These are phyloP conservation scores for Cryphonectria carpinicola DNA, from an alignment of 2,329 filamentous ascomycete species.

Conservation along the genomic window DNA sequence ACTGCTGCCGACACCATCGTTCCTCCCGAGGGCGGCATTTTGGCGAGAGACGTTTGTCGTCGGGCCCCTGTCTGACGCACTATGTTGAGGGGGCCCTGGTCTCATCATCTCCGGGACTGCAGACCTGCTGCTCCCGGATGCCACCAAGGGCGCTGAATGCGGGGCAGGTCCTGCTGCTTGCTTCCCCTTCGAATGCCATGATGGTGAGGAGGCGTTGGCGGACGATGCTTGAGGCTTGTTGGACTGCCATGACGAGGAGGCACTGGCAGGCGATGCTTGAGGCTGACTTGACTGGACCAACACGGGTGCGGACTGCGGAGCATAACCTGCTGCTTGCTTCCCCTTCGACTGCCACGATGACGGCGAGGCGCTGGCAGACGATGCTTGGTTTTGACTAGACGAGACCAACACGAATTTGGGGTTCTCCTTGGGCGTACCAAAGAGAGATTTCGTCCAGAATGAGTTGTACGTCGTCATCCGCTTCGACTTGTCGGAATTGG, in stretches of 20 bases:
- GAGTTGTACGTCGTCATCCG: not conserved
- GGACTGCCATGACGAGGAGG: not conserved
- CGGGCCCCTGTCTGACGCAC: not conserved
- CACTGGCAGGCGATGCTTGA: not conserved
- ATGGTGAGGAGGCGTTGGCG: not conserved
- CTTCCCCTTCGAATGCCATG: slow-evolving; percentile 1
- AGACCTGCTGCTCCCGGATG: not conserved
- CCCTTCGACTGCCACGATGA: slow-evolving; percentile 1
- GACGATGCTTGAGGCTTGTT: not conserved
- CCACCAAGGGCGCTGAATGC: not conserved
- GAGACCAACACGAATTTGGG: slow-evolving; percentile 4
- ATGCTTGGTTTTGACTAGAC: not conserved
- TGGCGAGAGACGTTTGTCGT: not conserved
- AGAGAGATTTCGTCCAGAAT: slow-evolving; percentile 2
- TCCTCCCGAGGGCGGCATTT: not conserved
- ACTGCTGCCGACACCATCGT: not conserved
- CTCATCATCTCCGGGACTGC: not conserved
- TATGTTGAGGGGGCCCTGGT: not conserved
- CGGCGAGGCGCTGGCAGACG: not conserved
- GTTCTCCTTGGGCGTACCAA: slow-evolving; percentile 10
- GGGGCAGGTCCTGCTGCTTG: not conserved
- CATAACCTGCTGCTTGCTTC: not conserved
- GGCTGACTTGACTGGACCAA: not conserved
- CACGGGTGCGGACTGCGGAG: not conserved
- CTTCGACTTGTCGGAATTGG: slow-evolving; percentile 1